Percentiles rank a stretch among this genome's conserved stretches.
Evolutionary conservation across 208 protist genomes (phyloP).

Genomic region (Leishmania braziliensis): DNA sequence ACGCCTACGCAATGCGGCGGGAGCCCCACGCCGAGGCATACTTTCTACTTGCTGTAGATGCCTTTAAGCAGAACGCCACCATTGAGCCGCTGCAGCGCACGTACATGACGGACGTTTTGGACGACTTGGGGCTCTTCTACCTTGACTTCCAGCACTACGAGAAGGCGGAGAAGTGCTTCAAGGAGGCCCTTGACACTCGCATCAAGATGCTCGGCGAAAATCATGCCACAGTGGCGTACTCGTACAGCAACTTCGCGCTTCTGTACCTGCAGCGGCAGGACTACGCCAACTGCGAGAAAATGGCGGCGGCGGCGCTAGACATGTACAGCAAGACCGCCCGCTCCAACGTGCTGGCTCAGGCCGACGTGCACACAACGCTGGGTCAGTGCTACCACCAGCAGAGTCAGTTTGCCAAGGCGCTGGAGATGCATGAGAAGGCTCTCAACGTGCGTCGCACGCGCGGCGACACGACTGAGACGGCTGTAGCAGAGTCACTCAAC

Average conservation of each 20-base stretch:
- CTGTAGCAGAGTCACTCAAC: slow-evolving; percentile 87
- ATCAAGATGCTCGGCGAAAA: slow-evolving; percentile 87
- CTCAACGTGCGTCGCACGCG: slow-evolving; percentile 86
- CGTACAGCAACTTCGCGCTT: slow-evolving; percentile 88
- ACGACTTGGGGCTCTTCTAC: slow-evolving; percentile 90
- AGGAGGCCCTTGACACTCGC: slow-evolving; percentile 85
- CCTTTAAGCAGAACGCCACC: slow-evolving; percentile 77
- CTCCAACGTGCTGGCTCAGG: slow-evolving; percentile 84
- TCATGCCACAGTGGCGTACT: slow-evolving; percentile 90
- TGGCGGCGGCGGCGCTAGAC: slow-evolving; percentile 70
- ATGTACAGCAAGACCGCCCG: slow-evolving; percentile 89
- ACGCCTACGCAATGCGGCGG: slow-evolving; percentile 81
- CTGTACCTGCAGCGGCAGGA: slow-evolving; percentile 81
- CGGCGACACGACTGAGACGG: slow-evolving; percentile 74
- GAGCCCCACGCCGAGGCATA: slow-evolving; percentile 87
- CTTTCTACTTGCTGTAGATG: slow-evolving; percentile 83
- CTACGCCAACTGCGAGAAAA: slow-evolving; percentile 74
- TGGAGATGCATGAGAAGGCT: slow-evolving; percentile 82
- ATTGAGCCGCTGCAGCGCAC: slow-evolving; percentile 82
- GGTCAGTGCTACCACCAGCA: slow-evolving; percentile 78
- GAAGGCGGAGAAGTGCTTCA: slow-evolving; percentile 88
- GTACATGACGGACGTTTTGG: slow-evolving; percentile 88
- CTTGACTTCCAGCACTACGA: slow-evolving; percentile 89
- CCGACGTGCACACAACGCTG: slow-evolving; percentile 84
- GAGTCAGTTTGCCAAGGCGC: slow-evolving; percentile 54